Conservation (phyloP, 1,139 yeast genomes). For the Geotrichum phurueaensis region DNA sequence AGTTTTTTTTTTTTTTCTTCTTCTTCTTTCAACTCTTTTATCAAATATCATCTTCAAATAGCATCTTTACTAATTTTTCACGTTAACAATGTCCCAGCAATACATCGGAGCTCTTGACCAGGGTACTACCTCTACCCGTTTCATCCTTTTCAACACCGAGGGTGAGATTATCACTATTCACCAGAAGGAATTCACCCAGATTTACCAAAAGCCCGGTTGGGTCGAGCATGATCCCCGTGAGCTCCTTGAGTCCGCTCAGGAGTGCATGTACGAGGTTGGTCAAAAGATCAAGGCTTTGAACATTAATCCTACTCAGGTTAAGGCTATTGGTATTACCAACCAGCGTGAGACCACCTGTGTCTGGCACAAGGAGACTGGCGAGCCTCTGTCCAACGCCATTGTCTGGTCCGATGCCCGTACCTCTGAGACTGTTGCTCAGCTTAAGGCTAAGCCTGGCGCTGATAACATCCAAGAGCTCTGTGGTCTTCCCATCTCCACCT, state of each 20-base stretch:
- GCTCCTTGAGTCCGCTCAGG: slow-evolving; percentile 63
- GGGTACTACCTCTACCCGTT: slow-evolving; percentile 94
- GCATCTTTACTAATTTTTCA: neutral
- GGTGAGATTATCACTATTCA: slow-evolving; percentile 81
- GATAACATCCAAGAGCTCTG: slow-evolving; percentile 59
- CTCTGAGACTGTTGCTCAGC: slow-evolving; percentile 60
- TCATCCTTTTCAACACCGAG: slow-evolving; percentile 64
- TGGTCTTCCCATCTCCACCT: slow-evolving; percentile 85
- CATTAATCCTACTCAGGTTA: slow-evolving; percentile 30
- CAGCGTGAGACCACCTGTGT: slow-evolving; percentile 94
- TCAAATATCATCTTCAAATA: neutral
- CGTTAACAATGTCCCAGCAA: slow-evolving; percentile 18
- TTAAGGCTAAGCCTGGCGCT: slow-evolving; percentile 55
- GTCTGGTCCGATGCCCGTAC: slow-evolving; percentile 97
- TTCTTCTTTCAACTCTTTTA: neutral
- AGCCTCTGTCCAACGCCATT: slow-evolving; percentile 79
- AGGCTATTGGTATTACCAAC: slow-evolving; percentile 75
- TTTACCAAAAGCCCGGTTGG: slow-evolving; percentile 51
- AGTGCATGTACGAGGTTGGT: slow-evolving; percentile 36
- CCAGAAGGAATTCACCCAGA: slow-evolving; percentile 64
- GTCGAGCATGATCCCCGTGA: slow-evolving; percentile 91
- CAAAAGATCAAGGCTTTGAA: slow-evolving; percentile 31
- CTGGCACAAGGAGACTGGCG: slow-evolving; percentile 82
- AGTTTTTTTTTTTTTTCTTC: neutral
- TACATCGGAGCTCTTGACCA: slow-evolving; percentile 61